Base-by-base conservation (phyloP, 202 grass and related monocot species). In the Musa balbisiana region DNA sequence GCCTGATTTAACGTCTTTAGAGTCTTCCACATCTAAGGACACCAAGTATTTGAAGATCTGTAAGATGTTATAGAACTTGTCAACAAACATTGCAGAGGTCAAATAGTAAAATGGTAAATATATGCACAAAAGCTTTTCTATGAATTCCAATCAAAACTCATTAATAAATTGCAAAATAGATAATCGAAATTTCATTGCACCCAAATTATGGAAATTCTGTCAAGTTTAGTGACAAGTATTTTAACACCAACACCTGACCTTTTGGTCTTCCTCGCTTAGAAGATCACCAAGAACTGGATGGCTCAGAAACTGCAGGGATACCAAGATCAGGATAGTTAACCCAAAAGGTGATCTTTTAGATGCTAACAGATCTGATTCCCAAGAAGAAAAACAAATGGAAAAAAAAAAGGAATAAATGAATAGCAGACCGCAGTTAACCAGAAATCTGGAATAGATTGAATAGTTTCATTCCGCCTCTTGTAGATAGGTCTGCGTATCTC, bases 21-120 rank as follows among this genome's bases (percentile, higher is more conserved):
- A 92, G 15, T 91, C 90, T 62, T 92, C 87, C 24, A 97, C 87
- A 80, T 85, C 79, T 23, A 92, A 76, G 73, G 82, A 89, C 24
- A 76, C 84, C 82, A 92, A 84, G 67, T 89, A 83, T 59, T 97
- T 97, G 67, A 92, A 91, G 77, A 97, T 89, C 90, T 97, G 76
- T 11, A 83, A 75, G 11, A 53, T 67, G 81, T 51, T 24, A 79
- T 72, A 78, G 22, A 80, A 60, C 17, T 21, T 73, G 3, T 2
- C n/a, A 73, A 78, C 20, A 68, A 33, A 15, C 65, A 68, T 21
- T 13, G 17, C 52, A 29, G 8, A 26, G 8, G 14, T 27, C 20
- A 17, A 10, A 56, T 23, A 29, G 2, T 56, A 29, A 56, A 54
- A 58, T 22, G 20, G 9, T 22, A 19, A 68, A 33, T 68, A 60